Evolutionary conservation across 768 basidiomycete species (phyloP).

Genomic region (Tephrocybe sp.): DNA sequence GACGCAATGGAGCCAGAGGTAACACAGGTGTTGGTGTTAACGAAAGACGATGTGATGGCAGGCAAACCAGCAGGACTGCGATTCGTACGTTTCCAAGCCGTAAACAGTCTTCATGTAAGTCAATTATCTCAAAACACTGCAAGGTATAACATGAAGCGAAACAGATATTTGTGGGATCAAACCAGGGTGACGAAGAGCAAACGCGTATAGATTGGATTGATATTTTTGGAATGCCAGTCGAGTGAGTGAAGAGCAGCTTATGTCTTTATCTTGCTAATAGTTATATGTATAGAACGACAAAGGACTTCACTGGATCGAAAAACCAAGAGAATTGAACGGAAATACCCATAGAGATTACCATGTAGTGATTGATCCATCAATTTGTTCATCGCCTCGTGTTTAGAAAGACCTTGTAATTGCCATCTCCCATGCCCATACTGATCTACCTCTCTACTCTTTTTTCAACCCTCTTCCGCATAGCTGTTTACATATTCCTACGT

Average conservation of each 20-base stretch:
- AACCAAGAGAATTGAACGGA: constrained; percentile 17
- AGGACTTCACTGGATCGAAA: constrained; percentile 30
- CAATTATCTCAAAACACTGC: not conserved
- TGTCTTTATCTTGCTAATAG: not conserved
- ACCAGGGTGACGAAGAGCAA: constrained; percentile 60
- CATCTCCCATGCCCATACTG: constrained; percentile 15
- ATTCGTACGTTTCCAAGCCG: constrained; percentile 68
- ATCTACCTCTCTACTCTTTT: constrained; percentile 23
- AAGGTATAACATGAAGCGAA: not conserved
- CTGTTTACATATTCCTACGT: constrained; percentile 46
- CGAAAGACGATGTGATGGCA: constrained; percentile 42
- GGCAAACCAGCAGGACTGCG: constrained; percentile 52
- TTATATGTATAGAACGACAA: constrained; percentile 26
- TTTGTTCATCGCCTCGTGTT: not conserved
- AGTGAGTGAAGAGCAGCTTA: constrained; percentile 37
- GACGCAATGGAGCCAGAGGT: constrained; percentile 44
- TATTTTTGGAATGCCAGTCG: constrained; percentile 54
- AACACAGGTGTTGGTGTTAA: constrained; percentile 55
- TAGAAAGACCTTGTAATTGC: not conserved
- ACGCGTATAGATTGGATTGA: constrained; percentile 70
- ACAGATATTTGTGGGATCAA: constrained; percentile 68
- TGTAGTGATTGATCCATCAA: no score
- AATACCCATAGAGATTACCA: no score
- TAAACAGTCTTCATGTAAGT: constrained; percentile 65
- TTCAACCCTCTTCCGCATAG: constrained; percentile 38